These are phyloP conservation scores for Pelargonium fulgidum DNA, from an alignment of 441 rosid genomes.

Conservation along the genomic window DNA sequence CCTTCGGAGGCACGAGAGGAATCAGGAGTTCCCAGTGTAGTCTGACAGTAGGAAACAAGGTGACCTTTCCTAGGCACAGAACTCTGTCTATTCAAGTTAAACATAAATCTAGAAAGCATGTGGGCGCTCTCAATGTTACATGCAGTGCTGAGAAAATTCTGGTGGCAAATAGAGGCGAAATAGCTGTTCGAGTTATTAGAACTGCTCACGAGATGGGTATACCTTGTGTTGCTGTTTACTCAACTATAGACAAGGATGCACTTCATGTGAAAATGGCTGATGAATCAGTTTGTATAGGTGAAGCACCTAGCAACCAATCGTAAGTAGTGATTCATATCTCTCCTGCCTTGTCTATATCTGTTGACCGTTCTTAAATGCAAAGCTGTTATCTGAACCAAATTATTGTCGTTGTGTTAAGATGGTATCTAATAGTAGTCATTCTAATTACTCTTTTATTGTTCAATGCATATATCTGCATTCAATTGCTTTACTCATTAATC, in stretches of 20 bases:
- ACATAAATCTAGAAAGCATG: constrained; percentile 30
- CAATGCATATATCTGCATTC: too few species aligned
- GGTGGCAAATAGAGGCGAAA: constrained; percentile 92
- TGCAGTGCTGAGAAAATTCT: constrained; percentile 76
- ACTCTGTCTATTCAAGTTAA: constrained; percentile 33
- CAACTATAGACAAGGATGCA: constrained; percentile 91
- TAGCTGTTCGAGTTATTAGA: constrained; percentile 91
- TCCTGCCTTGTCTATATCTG: neutral
- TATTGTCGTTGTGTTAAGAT: too few species aligned
- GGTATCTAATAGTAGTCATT: too few species aligned
- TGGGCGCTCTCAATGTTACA: constrained; percentile 50
- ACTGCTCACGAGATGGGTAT: constrained; percentile 95
- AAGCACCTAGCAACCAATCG: constrained; percentile 97
- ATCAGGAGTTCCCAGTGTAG: constrained; percentile 57
- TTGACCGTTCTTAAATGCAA: too few species aligned
- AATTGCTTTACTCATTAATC: too few species aligned
- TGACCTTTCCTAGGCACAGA: constrained; percentile 49
- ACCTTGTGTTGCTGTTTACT: constrained; percentile 97
- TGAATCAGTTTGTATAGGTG: constrained; percentile 92
- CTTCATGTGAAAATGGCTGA: constrained; percentile 93
- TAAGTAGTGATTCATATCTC: constrained; percentile 29
- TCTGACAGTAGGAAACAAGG: constrained; percentile 39
- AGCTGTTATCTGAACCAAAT: too few species aligned
- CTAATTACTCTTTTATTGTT: too few species aligned
- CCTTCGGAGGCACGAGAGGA: constrained; percentile 34